Conservation (phyloP, 148 eudicot species). For the Heliosperma pusillum region DNA sequence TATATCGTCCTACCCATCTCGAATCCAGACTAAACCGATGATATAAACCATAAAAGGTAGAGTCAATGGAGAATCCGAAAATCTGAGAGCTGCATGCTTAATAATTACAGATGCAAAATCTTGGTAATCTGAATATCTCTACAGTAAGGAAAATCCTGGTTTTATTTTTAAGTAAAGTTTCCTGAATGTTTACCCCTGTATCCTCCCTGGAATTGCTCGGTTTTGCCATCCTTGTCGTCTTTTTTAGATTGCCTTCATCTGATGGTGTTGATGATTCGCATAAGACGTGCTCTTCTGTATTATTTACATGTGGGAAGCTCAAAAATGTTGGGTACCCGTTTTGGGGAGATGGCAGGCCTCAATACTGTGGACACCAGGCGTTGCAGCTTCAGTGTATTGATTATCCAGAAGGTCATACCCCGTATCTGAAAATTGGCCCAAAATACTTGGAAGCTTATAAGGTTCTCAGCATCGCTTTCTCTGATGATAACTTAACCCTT, state of each 20-base stretch:
- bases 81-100: too few relatives aligned
- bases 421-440: neutral
- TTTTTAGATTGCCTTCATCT: neutral
- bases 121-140: neutral
- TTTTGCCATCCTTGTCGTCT: neutral
- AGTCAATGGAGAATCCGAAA: too few relatives aligned
- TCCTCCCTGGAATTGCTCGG: neutral
- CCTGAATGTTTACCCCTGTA: slow-evolving; percentile 1
- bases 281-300: neutral
- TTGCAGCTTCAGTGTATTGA: slow-evolving; percentile 2
- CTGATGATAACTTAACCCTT: neutral
- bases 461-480: neutral
- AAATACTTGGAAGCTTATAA: neutral
- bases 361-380: slow-evolving; percentile 13
- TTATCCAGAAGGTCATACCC: neutral
- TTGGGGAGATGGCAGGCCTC: slow-evolving; percentile 18
- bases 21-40: too few relatives aligned
- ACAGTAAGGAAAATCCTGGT: neutral
- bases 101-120: neutral
- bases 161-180: neutral
- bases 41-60: too few relatives aligned
- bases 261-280: neutral
- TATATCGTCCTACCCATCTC: too few relatives aligned
- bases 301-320: neutral
- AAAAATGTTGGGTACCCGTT: slow-evolving; percentile 11